Evolutionary conservation across 805 yeast genomes (phyloP).

Genomic region (Lipomyces anomalus): DNA sequence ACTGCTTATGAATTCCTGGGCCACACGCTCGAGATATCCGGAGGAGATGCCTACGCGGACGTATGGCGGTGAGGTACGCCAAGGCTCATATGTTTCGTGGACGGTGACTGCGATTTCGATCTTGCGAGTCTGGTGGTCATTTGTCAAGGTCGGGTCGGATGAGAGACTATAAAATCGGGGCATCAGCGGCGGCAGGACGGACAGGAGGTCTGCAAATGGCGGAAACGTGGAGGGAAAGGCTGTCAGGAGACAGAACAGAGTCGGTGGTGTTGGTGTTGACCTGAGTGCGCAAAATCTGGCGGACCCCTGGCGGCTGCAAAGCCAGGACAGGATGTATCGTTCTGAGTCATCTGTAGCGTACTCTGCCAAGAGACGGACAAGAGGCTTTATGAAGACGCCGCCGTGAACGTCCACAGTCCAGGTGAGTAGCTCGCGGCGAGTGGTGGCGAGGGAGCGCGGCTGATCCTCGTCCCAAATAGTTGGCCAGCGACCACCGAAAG

Average conservation of each 20-base stretch:
- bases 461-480: constrained; percentile 29
- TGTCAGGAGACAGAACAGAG: constrained; percentile 62
- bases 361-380: constrained; percentile 25
- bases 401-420: constrained; percentile 28
- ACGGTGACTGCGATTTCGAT: constrained; percentile 29
- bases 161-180: constrained; percentile 77
- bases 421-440: constrained; percentile 23
- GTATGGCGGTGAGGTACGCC: constrained; percentile 16
- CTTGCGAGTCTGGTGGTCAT: constrained; percentile 3
- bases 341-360: constrained; percentile 20
- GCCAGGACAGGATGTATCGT: constrained; percentile 20
- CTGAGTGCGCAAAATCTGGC: constrained; percentile 24
- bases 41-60: constrained; percentile 25
- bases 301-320: constrained; percentile 25
- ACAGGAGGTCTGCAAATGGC: constrained; percentile 60
- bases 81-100: constrained; percentile 24
- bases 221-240: constrained; percentile 65
- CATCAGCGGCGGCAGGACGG: constrained; percentile 62
- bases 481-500: constrained; percentile 29
- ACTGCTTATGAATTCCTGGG: constrained; percentile 8
- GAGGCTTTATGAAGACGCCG: constrained; percentile 22
- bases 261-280: constrained; percentile 21
- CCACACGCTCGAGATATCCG: constrained; percentile 23
- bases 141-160: constrained; percentile 40
- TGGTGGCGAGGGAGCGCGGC: constrained; percentile 18